These are phyloP conservation scores for Tolypocladium guangdongense DNA, from an alignment of 2,329 filamentous ascomycete genomes.

Conservation along the genomic window DNA sequence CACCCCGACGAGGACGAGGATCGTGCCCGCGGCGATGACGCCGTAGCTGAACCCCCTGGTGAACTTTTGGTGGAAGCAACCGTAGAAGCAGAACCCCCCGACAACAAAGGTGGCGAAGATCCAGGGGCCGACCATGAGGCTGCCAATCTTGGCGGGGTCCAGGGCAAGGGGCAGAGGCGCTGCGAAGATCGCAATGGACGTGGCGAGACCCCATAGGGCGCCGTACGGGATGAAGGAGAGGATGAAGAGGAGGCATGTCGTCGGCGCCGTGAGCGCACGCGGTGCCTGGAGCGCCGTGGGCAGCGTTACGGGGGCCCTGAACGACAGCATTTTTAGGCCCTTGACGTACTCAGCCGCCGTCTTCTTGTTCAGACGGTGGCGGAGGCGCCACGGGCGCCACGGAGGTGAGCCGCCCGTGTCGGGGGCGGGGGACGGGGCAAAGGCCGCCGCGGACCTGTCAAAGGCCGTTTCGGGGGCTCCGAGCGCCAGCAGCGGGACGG, in stretches of 20 bases:
- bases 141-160: conserved; percentile 27
- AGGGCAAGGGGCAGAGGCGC: conserved; percentile 31
- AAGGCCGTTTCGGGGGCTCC: conserved; percentile 42
- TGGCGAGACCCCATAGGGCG: conserved; percentile 34
- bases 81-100: conserved; percentile 20
- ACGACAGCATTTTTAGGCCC: conserved; percentile 28
- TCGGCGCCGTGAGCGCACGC: conserved; percentile 37
- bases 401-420: conserved; percentile 7
- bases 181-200: conserved; percentile 37
- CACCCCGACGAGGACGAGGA: conserved; percentile 29
- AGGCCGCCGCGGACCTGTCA: conserved; percentile 24
- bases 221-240: conserved; percentile 33
- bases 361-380: conserved; percentile 19
- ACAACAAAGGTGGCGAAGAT: conserved; percentile 25
- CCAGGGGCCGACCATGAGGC: conserved; percentile 33
- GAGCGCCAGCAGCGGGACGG: conserved; percentile 35
- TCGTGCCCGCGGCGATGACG: conserved; percentile 24
- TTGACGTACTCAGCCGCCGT: conserved; percentile 24
- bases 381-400: conserved; percentile 13
- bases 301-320: conserved; percentile 17
- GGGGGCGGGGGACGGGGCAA: conserved; percentile 7
- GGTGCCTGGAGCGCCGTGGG: conserved; percentile 31
- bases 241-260: conserved; percentile 33
- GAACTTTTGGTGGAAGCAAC: conserved; percentile 19
- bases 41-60: conserved; percentile 19